Evolutionary conservation across 805 yeast species (phyloP), one percentile per base, ranked within the genome.

Genomic region (Clavispora asparagi): DNA sequence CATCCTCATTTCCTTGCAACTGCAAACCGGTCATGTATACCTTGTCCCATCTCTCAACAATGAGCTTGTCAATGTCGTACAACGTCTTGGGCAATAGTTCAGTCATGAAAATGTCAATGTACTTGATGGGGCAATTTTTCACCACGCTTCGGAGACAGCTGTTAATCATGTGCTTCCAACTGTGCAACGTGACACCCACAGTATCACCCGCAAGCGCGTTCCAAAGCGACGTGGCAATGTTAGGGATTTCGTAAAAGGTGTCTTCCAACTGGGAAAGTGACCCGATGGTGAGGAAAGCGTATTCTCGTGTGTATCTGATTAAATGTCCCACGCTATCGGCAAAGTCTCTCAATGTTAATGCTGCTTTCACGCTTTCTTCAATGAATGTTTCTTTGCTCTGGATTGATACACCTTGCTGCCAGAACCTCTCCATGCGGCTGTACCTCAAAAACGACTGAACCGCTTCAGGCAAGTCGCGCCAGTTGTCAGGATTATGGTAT

Each of bases 301-400:
- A 94, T 64, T 94, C 99, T 54, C 99, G 79, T 0, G 99, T 94
- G 60, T 95, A 94, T 57, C 99, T 76, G 13, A 94, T 84, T 58
- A 89, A 87, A 64, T 94, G 97, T 14, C 99, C 99, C 12, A 94
- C 95, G 12, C 96, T 86, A 62, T 95, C 98, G 0, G 99, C 98
- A 73, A 94, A 94, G 67, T 94, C 99, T 54, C 98, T 78, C 47
- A 94, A 69, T 0, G 99, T 91, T 52, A 86, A 85, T 73, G 94
- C 88, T 0, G 99, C 98, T 61, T 86, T 89, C 47, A 88, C 95
- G 58, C 83, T 90, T 61, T 94, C 98, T 61, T 87, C 96, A 52
- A 94, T 84, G 55, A 94, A 95, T 30, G 94, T 90, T 61, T 94
- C 98, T 58, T 88, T 85, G 2, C 96, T 83, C 65, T 94, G 96